Evolutionary conservation across 163 green algal species (phyloP).

Genomic region (Chlorella variabilis): DNA sequence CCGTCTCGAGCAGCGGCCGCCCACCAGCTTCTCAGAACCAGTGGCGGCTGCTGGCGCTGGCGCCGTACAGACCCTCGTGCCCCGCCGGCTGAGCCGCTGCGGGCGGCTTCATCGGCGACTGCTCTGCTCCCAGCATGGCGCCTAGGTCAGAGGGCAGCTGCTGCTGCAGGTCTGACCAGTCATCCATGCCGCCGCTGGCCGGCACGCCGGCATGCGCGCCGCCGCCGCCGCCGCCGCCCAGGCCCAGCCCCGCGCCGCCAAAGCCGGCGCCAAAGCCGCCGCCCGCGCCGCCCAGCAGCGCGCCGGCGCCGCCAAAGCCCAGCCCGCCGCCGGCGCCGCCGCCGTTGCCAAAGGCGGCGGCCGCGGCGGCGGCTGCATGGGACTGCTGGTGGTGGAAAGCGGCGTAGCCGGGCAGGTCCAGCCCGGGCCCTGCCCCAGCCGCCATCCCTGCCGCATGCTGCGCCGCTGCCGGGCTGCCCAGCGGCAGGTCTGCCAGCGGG

Average conservation of each 20-base stretch:
- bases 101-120: not conserved
- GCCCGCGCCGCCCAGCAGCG: not conserved
- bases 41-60: too few species aligned
- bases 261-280: not conserved
- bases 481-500: not conserved
- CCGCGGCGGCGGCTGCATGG: not conserved
- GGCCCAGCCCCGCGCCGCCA: not conserved
- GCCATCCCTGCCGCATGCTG: not conserved
- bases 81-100: not conserved
- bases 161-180: conserved; percentile 48
- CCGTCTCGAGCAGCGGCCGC: too few species aligned
- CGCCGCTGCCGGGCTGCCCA: not conserved
- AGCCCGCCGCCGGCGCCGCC: not conserved
- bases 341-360: not conserved
- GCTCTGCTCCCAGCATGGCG: conserved; percentile 27
- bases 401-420: conserved; percentile 3
- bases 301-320: not conserved
- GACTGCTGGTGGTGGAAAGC: conserved; percentile 2
- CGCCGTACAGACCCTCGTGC: not conserved
- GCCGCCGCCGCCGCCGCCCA: not conserved
- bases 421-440: not conserved
- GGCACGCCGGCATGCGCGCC: not conserved
- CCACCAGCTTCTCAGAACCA: not conserved
- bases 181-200: conserved; percentile 15
- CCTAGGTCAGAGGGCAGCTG: conserved; percentile 51